phyloP scores from a whole-genome alignment of 176 grass and related monocot species.

The Oryza meridionalis region DNA sequence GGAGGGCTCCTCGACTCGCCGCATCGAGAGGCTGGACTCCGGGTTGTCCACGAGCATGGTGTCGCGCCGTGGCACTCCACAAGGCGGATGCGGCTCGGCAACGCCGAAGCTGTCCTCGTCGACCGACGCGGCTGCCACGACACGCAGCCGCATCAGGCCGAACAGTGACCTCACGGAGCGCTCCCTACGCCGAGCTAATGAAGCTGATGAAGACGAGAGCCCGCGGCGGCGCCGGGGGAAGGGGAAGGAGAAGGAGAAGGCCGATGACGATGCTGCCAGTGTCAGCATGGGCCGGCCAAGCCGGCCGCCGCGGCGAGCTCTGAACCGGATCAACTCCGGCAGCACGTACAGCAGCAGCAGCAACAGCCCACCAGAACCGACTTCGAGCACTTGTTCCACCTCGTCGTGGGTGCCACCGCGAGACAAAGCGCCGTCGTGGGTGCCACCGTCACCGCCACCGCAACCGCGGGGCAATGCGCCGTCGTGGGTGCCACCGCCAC shows the following conservation, averaged over 20 bases:
- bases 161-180: no score
- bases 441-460: neutral
- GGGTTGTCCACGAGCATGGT: no score
- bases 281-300: neutral
- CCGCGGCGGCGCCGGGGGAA: neutral
- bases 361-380: neutral
- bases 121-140: no score
- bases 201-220: neutral
- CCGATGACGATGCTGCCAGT: neutral
- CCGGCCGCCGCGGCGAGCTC: neutral
- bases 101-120: no score
- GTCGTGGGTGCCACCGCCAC: no score
- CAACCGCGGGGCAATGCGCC: neutral
- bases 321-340: conserved; percentile 15
- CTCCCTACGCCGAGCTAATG: no score
- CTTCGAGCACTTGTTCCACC: neutral
- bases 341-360: conserved; percentile 28
- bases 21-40: no score
- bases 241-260: no score
- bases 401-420: neutral
- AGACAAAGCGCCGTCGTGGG: neutral
- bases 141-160: no score
- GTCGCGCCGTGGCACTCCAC: no score
- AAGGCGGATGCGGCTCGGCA: no score
- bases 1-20: no score